phyloP scores from a whole-genome alignment of 345 rosid species.

The Eucalyptus sp. region DNA sequence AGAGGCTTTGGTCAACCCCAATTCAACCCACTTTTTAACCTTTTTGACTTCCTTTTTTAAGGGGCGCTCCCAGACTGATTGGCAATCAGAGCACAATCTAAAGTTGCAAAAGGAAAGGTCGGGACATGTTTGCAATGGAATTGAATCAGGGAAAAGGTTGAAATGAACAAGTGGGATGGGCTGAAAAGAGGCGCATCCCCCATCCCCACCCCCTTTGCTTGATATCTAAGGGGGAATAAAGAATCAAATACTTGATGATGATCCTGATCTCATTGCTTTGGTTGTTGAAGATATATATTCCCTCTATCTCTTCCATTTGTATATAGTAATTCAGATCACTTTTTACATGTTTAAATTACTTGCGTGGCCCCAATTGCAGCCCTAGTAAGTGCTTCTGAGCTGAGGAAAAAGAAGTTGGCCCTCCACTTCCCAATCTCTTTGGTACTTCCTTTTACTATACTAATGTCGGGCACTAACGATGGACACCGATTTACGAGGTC shows the following conservation, averaged over 20 bases:
- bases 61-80: neutral
- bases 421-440: neutral
- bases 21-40: neutral
- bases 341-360: neutral
- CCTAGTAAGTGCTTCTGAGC: neutral
- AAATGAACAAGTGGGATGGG: neutral
- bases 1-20: neutral
- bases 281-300: neutral
- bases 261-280: neutral
- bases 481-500: neutral
- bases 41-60: neutral
- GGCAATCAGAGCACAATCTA: neutral
- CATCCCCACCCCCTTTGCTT: neutral
- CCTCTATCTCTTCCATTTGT: neutral
- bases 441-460: neutral
- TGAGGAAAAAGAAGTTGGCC: neutral
- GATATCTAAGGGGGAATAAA: neutral
- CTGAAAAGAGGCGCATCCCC: neutral
- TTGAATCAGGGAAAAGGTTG: neutral
- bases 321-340: neutral
- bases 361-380: neutral
- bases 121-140: neutral
- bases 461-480: neutral
- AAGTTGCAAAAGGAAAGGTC: neutral
- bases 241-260: neutral